Conservation (phyloP, 768 basidiomycete species). For the Gelatoporia subvermispora region DNA sequence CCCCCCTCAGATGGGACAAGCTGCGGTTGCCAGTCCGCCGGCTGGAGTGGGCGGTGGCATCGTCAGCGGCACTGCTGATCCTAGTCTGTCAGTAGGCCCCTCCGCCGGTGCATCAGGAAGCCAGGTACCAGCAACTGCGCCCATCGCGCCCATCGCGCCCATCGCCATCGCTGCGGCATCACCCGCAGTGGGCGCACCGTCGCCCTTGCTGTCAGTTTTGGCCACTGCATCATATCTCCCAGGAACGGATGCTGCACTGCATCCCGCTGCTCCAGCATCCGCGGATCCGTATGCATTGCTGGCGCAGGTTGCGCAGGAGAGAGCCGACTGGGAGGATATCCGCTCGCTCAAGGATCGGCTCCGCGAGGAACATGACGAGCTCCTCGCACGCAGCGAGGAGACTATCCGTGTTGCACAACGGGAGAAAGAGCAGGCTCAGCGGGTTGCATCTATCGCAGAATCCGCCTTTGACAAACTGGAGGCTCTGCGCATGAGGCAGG, state of each 20-base stretch:
- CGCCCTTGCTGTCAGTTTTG: not conserved
- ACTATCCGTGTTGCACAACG: constrained; percentile 17
- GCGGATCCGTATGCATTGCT: constrained; percentile 1
- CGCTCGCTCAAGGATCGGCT: constrained; percentile 11
- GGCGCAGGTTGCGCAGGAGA: constrained; percentile 13
- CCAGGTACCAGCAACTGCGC: not conserved
- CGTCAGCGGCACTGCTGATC: too few relatives aligned
- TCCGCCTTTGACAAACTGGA: constrained; percentile 26
- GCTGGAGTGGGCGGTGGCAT: too few relatives aligned
- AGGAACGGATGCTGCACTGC: not conserved
- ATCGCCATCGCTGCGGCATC: not conserved
- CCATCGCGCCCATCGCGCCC: not conserved
- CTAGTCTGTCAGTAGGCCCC: too few relatives aligned
- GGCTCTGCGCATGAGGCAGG: constrained; percentile 22
- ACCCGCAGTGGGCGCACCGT: not conserved
- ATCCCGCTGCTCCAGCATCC: not conserved
- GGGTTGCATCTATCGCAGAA: constrained; percentile 19
- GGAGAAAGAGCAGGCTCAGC: constrained; percentile 24
- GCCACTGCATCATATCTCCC: not conserved
- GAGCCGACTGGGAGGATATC: constrained; percentile 14
- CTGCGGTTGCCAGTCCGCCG: too few relatives aligned
- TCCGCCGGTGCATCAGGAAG: too few relatives aligned
- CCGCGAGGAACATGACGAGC: constrained; percentile 15
- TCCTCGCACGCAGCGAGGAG: constrained; percentile 23
- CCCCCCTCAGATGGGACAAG: too few relatives aligned